Conservation (phyloP, 2,329 filamentous ascomycete genomes). For the Trichoderma sp. region DNA sequence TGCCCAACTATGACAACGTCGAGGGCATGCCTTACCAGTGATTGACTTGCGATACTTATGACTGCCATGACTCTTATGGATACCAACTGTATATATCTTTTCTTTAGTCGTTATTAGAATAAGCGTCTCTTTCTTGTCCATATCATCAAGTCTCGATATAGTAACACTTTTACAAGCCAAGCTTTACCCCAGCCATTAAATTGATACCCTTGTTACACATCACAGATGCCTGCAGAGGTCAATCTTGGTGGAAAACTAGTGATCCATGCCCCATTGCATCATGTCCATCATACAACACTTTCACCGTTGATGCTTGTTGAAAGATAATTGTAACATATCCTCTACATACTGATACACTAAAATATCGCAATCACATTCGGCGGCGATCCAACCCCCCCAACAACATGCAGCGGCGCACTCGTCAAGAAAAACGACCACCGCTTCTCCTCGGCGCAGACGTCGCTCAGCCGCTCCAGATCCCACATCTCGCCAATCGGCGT, state of each 20-base stretch:
- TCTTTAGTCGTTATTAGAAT: not conserved
- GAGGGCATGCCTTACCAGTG: not conserved
- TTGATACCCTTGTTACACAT: not conserved
- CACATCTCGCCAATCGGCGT: conserved; percentile 1
- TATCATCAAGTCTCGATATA: too few relatives aligned
- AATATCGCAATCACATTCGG: conserved; percentile 7
- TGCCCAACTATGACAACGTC: conserved; percentile 1
- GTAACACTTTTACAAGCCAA: not conserved
- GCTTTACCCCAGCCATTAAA: not conserved
- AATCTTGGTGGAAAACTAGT: too few relatives aligned
- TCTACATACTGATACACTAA: too few relatives aligned
- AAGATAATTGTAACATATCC: too few relatives aligned
- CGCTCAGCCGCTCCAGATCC: not conserved
- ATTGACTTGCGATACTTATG: not conserved
- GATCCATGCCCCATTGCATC: too few relatives aligned
- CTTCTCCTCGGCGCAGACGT: not conserved
- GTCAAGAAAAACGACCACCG: not conserved
- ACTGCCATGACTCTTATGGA: not conserved
- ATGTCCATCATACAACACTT: too few relatives aligned
- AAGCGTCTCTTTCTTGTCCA: not conserved
- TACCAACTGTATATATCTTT: not conserved
- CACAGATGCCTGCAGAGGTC: too few relatives aligned
- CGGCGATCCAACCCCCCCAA: not conserved
- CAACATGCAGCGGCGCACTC: not conserved
- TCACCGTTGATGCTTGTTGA: too few relatives aligned